Evolutionary conservation across 2,329 filamentous ascomycete species (phyloP), one percentile per base, ranked within the genome.

Genomic region (Botrytis fabae): DNA sequence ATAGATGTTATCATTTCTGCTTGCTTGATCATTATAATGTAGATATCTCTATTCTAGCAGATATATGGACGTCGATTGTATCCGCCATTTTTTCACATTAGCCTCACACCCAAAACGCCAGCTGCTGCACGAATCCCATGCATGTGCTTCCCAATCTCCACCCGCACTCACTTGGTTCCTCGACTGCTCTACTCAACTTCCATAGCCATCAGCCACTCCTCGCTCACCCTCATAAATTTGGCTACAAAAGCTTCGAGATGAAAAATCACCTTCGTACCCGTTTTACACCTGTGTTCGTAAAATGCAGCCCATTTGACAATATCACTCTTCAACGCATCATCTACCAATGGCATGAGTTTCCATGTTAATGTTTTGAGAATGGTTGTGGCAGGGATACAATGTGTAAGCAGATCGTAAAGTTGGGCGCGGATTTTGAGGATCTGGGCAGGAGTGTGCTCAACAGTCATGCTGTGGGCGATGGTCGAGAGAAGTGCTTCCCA

Each of bases 211-310:
- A 91, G 83, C 80, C 90, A 97, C 90, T 94, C 95, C 85, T 99
- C 96, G 76, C 95, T 89, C 77, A 98, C 90, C 78, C 95, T 90
- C 95, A 99, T 98, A 82, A 98, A 97, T 85, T 98, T 98, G 73
- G 95, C 95, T 73, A 99, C 96, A 83, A 99, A 99, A 5, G 96
- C 96, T 83, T 99, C 97, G 6, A 99, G 85, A 80, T 99, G 97
- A 83, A 99, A 99, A 75, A 99, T 98, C 73, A 97, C 93, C 86
- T 99, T 99, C 74, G 88, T 94, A 69, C 96, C 96, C 78, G 92
- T 92, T 81, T 93, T 93, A 83, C 98, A 93, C 75, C 96, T 89
- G 82, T 99, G 96, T 83, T 99, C 97, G 82, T 97, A 99, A 80
- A 98, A 98, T 0, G 96, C 95, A 7, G 94, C 93, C 96, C 96